Evolutionary conservation across 148 eudicot genomes (phyloP), one percentile per base, ranked within the genome.

Genomic region (Selenicereus undatus): DNA sequence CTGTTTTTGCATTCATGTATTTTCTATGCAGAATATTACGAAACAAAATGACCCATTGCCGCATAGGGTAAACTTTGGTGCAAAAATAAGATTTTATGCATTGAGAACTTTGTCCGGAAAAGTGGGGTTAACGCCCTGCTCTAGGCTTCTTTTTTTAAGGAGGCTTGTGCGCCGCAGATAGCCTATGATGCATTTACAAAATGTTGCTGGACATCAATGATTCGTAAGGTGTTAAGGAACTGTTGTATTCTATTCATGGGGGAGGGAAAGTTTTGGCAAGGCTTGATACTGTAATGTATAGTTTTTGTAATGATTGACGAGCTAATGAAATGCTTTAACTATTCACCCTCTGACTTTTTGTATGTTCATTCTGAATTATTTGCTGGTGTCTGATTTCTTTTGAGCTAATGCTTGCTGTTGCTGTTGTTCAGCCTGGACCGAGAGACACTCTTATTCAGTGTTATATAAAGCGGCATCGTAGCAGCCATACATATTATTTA

Each of bases 361-460:
- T 27, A 66, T 66, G 26, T 48, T 66, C 26, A 62, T 5, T 48
- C 62, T 22, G 26, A 74, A 65, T 14, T 66, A 11, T 21, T 29
- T 58, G 32, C 50, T 16, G 1, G 27, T 13, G 43, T 35, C 54
- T 51, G 3, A 4, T 36, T 60, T 16, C 29, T 77, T 8, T 18
- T 74, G 52, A 1, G 62, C 73, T 51, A 22, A 70, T 20, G 66
- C 14, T 70, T 79, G 26, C 29, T 42, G 71, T 64, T 66, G 64
- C 27, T 39, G 82, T 66, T 87, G 50, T 90, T 83, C 90, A 95
- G 98, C 98, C 98, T 84, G 98, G 98, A 58, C 89, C 97, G 7
- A 90, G 94, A 84, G 91, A 86, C 82, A 84, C 90, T 64, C 87
- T 88, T 35, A 86, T 95, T 77, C 96, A 93, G 74, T 95, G 98